These are phyloP conservation scores for Wickerhamomyces mucosus DNA, from an alignment of 805 yeast genomes.

Conservation along the genomic window DNA sequence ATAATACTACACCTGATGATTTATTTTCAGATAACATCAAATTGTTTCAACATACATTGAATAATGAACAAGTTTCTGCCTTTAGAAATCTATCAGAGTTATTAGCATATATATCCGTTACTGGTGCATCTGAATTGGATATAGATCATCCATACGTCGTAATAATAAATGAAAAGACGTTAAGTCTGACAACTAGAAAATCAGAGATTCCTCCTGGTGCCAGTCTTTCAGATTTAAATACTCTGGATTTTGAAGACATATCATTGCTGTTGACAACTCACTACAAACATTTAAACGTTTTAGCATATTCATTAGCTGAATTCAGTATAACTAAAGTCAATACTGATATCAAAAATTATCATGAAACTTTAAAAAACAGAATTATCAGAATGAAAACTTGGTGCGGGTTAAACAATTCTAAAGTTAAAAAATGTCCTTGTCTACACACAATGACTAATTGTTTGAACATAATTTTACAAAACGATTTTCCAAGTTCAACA, in stretches of 20 bases:
- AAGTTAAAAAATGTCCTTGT: constrained; percentile 14
- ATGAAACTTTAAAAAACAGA: constrained; percentile 19
- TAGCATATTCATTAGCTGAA: constrained; percentile 10
- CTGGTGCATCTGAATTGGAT: constrained; percentile 20
- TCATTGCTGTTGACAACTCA: constrained; percentile 10
- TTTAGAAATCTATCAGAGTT: constrained; percentile 11
- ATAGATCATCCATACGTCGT: constrained; percentile 18
- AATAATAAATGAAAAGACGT: constrained; percentile 13
- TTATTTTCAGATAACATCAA: constrained; percentile 6
- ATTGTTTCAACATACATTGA: constrained; percentile 11
- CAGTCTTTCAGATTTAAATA: constrained; percentile 4
- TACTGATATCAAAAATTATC: constrained; percentile 12
- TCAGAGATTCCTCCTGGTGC: background rate
- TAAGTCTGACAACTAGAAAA: no score
- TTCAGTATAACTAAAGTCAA: constrained; percentile 13
- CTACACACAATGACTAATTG: constrained; percentile 28
- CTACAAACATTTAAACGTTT: constrained; percentile 17
- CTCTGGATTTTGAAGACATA: constrained; percentile 7
- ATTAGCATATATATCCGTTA: constrained; percentile 10
- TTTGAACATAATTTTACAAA: constrained; percentile 15
- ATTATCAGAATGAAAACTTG: constrained; percentile 30
- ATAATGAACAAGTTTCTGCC: constrained; percentile 1
- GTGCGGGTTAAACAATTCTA: constrained; percentile 27
- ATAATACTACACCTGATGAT: constrained; percentile 6
- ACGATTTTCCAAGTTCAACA: constrained; percentile 6